Evolutionary conservation across 2,329 filamentous ascomycete species (phyloP).

Genomic region (Fusarium humuli): DNA sequence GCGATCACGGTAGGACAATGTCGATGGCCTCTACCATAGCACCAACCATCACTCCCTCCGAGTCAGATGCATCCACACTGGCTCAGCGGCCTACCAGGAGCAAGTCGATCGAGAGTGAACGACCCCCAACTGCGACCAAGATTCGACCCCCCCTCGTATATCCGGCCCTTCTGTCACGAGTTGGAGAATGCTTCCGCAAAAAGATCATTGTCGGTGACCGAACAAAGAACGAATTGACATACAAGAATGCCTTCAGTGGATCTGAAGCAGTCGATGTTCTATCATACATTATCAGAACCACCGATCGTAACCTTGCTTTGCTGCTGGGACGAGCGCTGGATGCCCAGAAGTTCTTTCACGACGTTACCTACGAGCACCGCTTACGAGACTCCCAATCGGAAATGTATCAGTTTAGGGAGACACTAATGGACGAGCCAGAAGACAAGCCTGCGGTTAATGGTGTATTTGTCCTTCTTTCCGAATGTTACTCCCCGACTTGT

Average conservation of each 20-base stretch:
- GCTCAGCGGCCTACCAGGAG: conserved; percentile 68
- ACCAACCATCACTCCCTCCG: conserved; percentile 74
- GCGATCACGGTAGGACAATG: conserved; percentile 75
- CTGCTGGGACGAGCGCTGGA: conserved; percentile 91
- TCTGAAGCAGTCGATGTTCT: conserved; percentile 96
- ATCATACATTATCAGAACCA: conserved; percentile 96
- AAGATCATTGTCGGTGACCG: conserved; percentile 87
- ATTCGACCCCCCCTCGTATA: conserved; percentile 88
- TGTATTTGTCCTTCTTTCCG: conserved; percentile 94
- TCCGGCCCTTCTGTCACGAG: conserved; percentile 90
- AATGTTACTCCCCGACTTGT: conserved; percentile 98
- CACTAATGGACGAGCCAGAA: conserved; percentile 84
- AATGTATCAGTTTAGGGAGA: conserved; percentile 97
- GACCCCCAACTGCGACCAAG: conserved; percentile 67
- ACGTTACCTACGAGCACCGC: conserved; percentile 97
- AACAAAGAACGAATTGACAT: conserved; percentile 95
- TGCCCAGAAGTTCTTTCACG: conserved; percentile 98
- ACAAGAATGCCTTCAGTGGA: conserved; percentile 97
- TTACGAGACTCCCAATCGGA: conserved; percentile 93
- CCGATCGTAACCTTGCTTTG: conserved; percentile 91
- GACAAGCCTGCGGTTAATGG: conserved; percentile 83
- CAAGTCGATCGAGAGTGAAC: conserved; percentile 66
- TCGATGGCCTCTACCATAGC: conserved; percentile 91
- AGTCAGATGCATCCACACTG: conserved; percentile 63
- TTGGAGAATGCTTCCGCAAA: conserved; percentile 91